Evolutionary conservation across 2,329 filamentous ascomycete species (phyloP).

Genomic region (Aspergillus floridensis): DNA sequence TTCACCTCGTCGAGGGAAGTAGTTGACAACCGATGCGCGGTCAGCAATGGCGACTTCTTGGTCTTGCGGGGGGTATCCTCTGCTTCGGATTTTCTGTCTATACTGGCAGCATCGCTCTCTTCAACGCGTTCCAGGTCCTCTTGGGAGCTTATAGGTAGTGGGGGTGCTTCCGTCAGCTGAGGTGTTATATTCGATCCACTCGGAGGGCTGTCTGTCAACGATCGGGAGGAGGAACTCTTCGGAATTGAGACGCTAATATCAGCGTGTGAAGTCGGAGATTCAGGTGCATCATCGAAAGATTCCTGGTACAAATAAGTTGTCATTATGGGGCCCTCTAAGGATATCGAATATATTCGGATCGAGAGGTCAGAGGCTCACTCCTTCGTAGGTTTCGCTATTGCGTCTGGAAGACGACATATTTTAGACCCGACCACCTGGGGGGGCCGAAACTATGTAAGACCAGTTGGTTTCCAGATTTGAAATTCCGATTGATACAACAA

Average conservation of each 20-base stretch:
- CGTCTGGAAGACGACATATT: slow-evolving; percentile 33
- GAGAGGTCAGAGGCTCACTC: slow-evolving; percentile 29
- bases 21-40: slow-evolving; percentile 55
- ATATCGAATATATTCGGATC: background rate
- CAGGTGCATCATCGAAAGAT: slow-evolving; percentile 76
- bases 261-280: slow-evolving; percentile 33
- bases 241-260: slow-evolving; percentile 32
- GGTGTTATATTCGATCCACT: slow-evolving; percentile 40
- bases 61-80: slow-evolving; percentile 37
- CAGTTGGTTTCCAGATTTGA: slow-evolving; percentile 7
- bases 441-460: slow-evolving; percentile 1
- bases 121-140: slow-evolving; percentile 22
- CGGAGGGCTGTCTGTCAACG: slow-evolving; percentile 53
- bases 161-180: slow-evolving; percentile 33
- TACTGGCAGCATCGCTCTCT: slow-evolving; percentile 23
- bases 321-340: slow-evolving; percentile 12
- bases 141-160: slow-evolving; percentile 28
- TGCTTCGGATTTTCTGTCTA: slow-evolving; percentile 28
- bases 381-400: slow-evolving; percentile 44
- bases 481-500: slow-evolving; percentile 3
- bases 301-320: slow-evolving; percentile 52
- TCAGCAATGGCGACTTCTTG: slow-evolving; percentile 53
- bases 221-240: slow-evolving; percentile 56
- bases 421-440: slow-evolving; percentile 16
- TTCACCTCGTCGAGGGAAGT: slow-evolving; percentile 65